A percentile compares a stretch with the other conserved stretches of the same genome.
Conservation (phyloP, 257 asterid genomes). For the Plectranthus barbatus region DNA sequence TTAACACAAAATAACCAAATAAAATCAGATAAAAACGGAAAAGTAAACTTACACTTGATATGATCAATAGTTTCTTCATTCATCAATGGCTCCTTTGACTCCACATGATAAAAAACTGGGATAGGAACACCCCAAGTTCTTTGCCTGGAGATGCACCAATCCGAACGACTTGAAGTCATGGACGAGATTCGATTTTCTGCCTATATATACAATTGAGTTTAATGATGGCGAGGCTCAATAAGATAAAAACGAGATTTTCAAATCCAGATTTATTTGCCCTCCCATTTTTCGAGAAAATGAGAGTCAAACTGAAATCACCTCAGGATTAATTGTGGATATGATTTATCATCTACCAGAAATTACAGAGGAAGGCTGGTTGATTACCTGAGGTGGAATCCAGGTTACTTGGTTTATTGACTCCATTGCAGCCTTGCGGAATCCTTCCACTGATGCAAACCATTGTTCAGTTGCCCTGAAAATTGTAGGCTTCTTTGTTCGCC, state of each 20-base stretch:
- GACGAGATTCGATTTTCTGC: constrained; percentile 84
- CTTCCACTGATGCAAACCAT: constrained; percentile 99
- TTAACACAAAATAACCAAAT: not conserved
- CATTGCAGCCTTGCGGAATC: constrained; percentile 88
- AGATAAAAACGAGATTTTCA: not conserved
- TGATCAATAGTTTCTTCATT: constrained; percentile 74
- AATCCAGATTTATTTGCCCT: not conserved
- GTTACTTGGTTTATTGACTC: constrained; percentile 70
- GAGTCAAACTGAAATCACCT: constrained; percentile 5
- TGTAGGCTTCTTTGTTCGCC: constrained; percentile 98
- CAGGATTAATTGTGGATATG: not conserved
- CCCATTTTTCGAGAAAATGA: not conserved
- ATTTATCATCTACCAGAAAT: not conserved
- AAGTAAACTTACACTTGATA: constrained; percentile 58
- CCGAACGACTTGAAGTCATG: constrained; percentile 93
- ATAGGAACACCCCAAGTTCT: constrained; percentile 99
- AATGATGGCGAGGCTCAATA: not conserved
- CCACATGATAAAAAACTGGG: constrained; percentile 88
- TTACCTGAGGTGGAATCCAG: constrained; percentile 91
- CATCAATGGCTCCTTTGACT: constrained; percentile 84
- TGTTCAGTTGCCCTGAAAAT: constrained; percentile 98
- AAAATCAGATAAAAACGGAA: not conserved
- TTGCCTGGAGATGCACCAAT: constrained; percentile 99
- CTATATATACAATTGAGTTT: constrained; percentile 28
- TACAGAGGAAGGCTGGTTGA: constrained; percentile 10